phyloP scores from a whole-genome alignment of 495 filamentous ascomycete species.

The Aspergillus asperescens region DNA sequence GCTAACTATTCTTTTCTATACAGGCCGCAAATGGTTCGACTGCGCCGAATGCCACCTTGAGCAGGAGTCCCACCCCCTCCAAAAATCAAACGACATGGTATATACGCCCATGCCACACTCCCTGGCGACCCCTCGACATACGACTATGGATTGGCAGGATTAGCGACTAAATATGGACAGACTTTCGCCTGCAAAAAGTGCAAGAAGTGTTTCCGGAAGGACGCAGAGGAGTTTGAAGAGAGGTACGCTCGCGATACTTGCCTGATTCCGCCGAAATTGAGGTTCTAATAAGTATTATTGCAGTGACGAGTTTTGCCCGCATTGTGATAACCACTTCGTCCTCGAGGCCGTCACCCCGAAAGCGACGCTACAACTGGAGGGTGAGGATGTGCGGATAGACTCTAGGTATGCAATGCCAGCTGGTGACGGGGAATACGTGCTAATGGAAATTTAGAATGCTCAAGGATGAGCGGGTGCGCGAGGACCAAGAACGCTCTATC shows the following conservation, averaged over 20 bases:
- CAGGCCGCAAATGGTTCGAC: slow-evolving; percentile 96
- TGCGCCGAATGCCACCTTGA: slow-evolving; percentile 94
- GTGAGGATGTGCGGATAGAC: slow-evolving; percentile 81
- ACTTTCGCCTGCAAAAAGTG: slow-evolving; percentile 96
- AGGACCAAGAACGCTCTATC: slow-evolving; percentile 55
- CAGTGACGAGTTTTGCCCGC: slow-evolving; percentile 97
- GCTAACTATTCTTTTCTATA: not conserved
- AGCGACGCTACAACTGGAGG: slow-evolving; percentile 74
- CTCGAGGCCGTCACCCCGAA: slow-evolving; percentile 81
- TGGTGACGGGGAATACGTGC: not conserved
- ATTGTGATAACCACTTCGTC: slow-evolving; percentile 98
- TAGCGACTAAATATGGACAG: slow-evolving; percentile 19
- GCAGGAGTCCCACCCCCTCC: slow-evolving; percentile 65
- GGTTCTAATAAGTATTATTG: not conserved
- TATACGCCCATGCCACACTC: not conserved
- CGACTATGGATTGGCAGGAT: not conserved
- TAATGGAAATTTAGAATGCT: slow-evolving; percentile 60
- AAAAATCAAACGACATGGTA: slow-evolving; percentile 80
- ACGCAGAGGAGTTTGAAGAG: slow-evolving; percentile 85
- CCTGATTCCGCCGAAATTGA: not conserved
- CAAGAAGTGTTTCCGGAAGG: slow-evolving; percentile 95
- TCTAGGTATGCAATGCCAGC: slow-evolving; percentile 43
- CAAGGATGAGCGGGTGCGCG: slow-evolving; percentile 79
- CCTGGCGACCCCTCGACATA: slow-evolving; percentile 2
- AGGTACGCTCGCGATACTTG: slow-evolving; percentile 38